phyloP scores from a whole-genome alignment of 805 yeast genomes.

The Wickerhamiella dianesei region DNA sequence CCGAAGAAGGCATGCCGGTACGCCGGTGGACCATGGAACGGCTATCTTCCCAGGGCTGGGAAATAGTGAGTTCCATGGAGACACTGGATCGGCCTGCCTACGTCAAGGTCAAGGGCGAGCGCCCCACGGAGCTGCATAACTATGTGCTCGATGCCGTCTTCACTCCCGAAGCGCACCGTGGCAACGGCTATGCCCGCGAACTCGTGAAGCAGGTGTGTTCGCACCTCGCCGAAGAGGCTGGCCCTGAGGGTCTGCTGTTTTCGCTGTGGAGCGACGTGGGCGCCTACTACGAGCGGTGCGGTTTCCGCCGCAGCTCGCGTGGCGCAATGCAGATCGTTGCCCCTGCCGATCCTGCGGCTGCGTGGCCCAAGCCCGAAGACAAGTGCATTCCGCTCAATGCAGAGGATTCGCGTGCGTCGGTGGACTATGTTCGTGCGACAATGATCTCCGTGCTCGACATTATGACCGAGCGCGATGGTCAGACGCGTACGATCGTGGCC shows the following conservation, averaged over 20 bases:
- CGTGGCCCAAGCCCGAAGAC: constrained; percentile 5
- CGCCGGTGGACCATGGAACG: constrained; percentile 22
- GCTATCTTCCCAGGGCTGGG: constrained; percentile 22
- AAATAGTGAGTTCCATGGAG: constrained; percentile 31
- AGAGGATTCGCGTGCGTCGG: constrained; percentile 8
- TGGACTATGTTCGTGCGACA: constrained; percentile 8
- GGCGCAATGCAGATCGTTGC: constrained; percentile 2
- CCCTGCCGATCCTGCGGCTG: background rate
- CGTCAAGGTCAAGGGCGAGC: constrained; percentile 15
- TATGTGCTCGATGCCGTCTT: constrained; percentile 44
- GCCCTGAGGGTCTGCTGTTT: constrained; percentile 22
- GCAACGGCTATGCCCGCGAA: constrained; percentile 40
- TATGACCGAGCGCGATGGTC: constrained; percentile 11
- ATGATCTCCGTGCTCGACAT: constrained; percentile 12
- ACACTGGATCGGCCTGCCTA: constrained; percentile 28
- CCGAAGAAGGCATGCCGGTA: constrained; percentile 13
- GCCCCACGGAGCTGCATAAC: constrained; percentile 13
- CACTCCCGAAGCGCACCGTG: constrained; percentile 36
- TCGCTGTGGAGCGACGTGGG: constrained; percentile 65
- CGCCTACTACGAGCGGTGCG: constrained; percentile 49
- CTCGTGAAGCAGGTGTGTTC: constrained; percentile 29
- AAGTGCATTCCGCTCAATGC: constrained; percentile 5
- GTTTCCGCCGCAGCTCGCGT: constrained; percentile 23
- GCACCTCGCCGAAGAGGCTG: constrained; percentile 7
- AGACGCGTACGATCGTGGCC: constrained; percentile 8